Base-by-base conservation (phyloP, 1,284 basidiomycete species). In the Ceratobasidium sp. region DNA sequence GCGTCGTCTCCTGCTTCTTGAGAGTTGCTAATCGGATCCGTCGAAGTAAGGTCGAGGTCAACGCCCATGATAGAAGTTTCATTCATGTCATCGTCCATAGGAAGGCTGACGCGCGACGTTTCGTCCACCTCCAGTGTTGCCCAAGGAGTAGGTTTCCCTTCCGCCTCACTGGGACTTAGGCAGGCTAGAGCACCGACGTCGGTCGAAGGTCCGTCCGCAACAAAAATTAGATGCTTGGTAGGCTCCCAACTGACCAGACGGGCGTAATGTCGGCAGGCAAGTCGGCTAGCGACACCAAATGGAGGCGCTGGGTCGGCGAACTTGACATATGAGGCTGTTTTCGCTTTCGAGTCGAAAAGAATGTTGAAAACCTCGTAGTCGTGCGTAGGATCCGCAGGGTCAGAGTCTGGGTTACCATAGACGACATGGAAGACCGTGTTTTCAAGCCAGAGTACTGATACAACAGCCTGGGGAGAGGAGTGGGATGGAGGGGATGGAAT, bases 11-110 rank as follows among this genome's bases (percentile, higher is more conserved):
- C 85, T 0, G 82, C 82, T 13, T 80, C 75, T 1, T 77, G 79
- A 6, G 79, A 81, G 67, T 80, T 78, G 8, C 69, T 78, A 73
- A 79, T 82, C 2, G 79, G 73, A 34, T 82, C 78, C 5, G 77
- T 75, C 57, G 85, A 83, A 10, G 91, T 91, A 50, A 93, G 75
- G 75, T 94, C 92, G 13, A 88, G 75, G 43, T 86, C 88, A 40
- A 94, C 79, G 0, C 85, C 87, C 17, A 93, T 76, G 2, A 92
- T 81, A 3, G 88, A 80, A 2, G 91, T 93, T 74, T 94, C 92
- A 27, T 89, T 85, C 76, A 84, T 81, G 25, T 88, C 84, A 58
- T 86, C 83, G 73, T 91, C 89, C 38, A 92, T 77, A 0, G 93
- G 93, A 20, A 94, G 81, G 40, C 81, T 82, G 0, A 86, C 84